A percentile compares a stretch with the other conserved stretches of the same genome.
phyloP scores from a whole-genome alignment of 176 grass and related monocot species.

The Cenchrus americanus region DNA sequence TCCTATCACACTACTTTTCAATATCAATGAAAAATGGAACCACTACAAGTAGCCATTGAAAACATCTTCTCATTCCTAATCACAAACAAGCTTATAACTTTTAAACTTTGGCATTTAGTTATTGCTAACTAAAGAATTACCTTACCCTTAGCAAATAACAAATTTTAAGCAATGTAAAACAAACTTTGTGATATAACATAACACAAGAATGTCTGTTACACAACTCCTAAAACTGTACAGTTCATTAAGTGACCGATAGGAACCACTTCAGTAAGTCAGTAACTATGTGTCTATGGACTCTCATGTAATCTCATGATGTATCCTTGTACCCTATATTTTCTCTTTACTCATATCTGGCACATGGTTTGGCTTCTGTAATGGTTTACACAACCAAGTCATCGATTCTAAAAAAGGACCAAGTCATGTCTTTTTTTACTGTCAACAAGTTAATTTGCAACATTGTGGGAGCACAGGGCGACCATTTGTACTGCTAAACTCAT shows the following conservation, averaged over 20 bases:
- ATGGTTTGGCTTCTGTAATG: not conserved
- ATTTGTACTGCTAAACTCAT: constrained; percentile 5
- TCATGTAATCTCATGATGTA: not conserved
- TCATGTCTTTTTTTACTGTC: constrained; percentile 19
- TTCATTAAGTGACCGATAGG: not conserved
- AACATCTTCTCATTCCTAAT: not conserved
- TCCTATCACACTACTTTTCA: constrained; percentile 22
- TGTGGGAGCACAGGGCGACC: not conserved
- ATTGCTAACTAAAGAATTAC: not conserved
- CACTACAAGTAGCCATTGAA: not conserved
- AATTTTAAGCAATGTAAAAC: not conserved
- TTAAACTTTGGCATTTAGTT: not conserved
- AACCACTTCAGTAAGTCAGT: not conserved
- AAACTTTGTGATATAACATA: constrained; percentile 3
- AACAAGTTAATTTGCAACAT: not conserved
- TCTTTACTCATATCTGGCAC: not conserved
- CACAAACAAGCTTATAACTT: not conserved
- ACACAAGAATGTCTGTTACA: not conserved
- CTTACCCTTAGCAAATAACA: not conserved
- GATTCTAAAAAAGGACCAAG: not conserved
- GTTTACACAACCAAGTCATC: too few relatives aligned
- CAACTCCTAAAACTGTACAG: not conserved
- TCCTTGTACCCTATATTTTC: not conserved
- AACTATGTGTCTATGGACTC: not conserved
- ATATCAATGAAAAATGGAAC: not conserved